Evolutionary conservation across 371 early-diverging fungal species (phyloP), one percentile per base, ranked within the genome.

Genomic region (Mucor mucedo): DNA sequence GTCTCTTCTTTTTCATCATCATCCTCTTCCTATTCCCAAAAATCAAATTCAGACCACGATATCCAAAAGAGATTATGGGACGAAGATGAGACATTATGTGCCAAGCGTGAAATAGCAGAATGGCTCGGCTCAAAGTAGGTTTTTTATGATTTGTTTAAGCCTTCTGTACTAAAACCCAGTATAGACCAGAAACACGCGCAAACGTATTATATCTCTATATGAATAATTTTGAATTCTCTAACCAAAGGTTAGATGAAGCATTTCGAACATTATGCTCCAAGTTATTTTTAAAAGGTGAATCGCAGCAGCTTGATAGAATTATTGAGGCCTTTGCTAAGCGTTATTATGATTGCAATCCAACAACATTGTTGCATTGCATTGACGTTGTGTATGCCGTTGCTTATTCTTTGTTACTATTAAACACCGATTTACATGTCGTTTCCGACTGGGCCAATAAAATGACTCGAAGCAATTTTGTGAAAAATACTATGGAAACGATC

Each of bases 401-500:
- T 0, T 95, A 93, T 69, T 93, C 95, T 14, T 54, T 94, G 4
- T 72, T 97, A 58, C 69, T 97, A 38, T 83, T 97, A 5, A 96
- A 96, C 71, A 97, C 97, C 0, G 97, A 97, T 66, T 73, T 96
- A 29, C 91, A 95, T 68, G 79, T 92, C 40, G 89, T 89, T 10
- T 80, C 83, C 48, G 57, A 52, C 7, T 54, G 50, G 45, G 69
- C 63, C 2, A 85, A 80, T 44, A 80, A 72, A 55, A 87, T 87
- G 85, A 76, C 82, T 9, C 62, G 71, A 27, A 64, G 73, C 0
- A 79, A 80, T 14, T 87, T 87, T 65, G 62, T 83, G 30, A 78
- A 78, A 35, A 84, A 87, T 49, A 85, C 86, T 0, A 70, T 86
- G 73, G 66, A 74, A 14, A 76, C 83, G 0, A 65, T 87, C 7